A percentile compares a stretch with the other conserved stretches of the same genome.
Evolutionary conservation across 2,329 filamentous ascomycete genomes (phyloP).

Genomic region (Pseudogymnoascus pannorum): DNA sequence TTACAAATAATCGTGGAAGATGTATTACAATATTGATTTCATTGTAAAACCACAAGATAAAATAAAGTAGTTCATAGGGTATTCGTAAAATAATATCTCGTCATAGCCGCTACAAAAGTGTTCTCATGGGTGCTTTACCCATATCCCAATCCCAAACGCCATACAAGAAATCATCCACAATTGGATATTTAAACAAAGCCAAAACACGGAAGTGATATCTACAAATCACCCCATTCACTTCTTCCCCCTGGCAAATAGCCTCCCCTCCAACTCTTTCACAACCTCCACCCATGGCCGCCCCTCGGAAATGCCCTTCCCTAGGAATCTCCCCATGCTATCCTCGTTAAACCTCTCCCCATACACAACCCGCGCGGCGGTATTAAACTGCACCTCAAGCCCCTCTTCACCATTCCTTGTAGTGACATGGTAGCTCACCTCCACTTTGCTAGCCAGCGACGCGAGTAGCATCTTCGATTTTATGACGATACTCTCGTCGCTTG

Average conservation of each 20-base stretch:
- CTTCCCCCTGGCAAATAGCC: conserved; percentile 47
- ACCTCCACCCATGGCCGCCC: conserved; percentile 46
- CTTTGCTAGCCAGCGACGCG: conserved; percentile 57
- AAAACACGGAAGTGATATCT: neutral
- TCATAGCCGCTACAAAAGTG: conserved; percentile 2
- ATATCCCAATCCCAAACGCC: neutral
- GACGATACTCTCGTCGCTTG: conserved; percentile 57
- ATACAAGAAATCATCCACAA: neutral
- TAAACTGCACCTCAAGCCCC: conserved; percentile 48
- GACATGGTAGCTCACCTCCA: conserved; percentile 55
- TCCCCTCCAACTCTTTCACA: conserved; percentile 47
- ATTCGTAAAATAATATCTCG: conserved; percentile 4
- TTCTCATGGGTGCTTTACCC: neutral
- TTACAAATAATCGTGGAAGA: neutral
- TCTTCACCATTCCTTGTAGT: conserved; percentile 37
- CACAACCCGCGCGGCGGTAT: conserved; percentile 52
- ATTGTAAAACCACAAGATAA: neutral
- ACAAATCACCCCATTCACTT: conserved; percentile 32
- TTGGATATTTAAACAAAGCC: neutral
- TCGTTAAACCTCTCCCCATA: conserved; percentile 76
- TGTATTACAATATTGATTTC: neutral
- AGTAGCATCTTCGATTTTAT: conserved; percentile 58
- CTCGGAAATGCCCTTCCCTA: conserved; percentile 46
- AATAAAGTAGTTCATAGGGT: neutral
- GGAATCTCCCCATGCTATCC: conserved; percentile 65